Base-by-base conservation (phyloP, 306 rosid genomes). In the Astragalus membranaceus region DNA sequence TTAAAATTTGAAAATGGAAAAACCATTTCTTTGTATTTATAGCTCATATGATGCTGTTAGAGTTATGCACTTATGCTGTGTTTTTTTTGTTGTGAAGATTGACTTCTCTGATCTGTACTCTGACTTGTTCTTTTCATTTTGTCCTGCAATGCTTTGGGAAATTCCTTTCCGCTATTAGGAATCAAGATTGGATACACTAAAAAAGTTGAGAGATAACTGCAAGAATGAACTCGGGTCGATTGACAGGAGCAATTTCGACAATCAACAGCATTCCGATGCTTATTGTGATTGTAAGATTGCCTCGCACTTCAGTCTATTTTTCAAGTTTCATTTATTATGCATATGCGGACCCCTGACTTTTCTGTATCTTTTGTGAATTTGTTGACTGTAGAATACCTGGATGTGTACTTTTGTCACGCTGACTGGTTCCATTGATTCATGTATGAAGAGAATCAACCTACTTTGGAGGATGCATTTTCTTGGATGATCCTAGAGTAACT, bases 161-260 rank as follows among this genome's bases (percentile, higher is more conserved):
- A 33, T 52, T 57, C 67, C 59, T 4, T 52, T 69, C 43, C 80
- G 43, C 44, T 75, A 51, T 77, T 89, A 94, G 99, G 92, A 88
- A 50, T 79, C 86, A 65, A 82, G 67, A 57, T 87, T 78, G 75
- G 82, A 76, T 36, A 12, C 53, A 10, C 79, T 90, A 5, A 88
- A 83, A 86, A 84, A 83, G 10, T 57, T 94, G 86, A 91, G 95
- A 79, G 95, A 91, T 78, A 76, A 63, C 72, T 94, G 96, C 97
- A 91, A 88, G 86, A 79, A 37, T 52, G 89, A 84, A 64, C 83
- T 90, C 64, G 97, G 80, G 80, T 79, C 30, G 75, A 70, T 77
- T 48, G 74, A 82, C 26, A 83, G 69, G 70, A 71, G 46, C 81
- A 79, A 79, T 57, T 61, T 61, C 42, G 87, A 82, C 69, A 79